These are phyloP conservation scores for Edaphochlamys debaryana DNA, from an alignment of 139 green algal species.

Conservation along the genomic window DNA sequence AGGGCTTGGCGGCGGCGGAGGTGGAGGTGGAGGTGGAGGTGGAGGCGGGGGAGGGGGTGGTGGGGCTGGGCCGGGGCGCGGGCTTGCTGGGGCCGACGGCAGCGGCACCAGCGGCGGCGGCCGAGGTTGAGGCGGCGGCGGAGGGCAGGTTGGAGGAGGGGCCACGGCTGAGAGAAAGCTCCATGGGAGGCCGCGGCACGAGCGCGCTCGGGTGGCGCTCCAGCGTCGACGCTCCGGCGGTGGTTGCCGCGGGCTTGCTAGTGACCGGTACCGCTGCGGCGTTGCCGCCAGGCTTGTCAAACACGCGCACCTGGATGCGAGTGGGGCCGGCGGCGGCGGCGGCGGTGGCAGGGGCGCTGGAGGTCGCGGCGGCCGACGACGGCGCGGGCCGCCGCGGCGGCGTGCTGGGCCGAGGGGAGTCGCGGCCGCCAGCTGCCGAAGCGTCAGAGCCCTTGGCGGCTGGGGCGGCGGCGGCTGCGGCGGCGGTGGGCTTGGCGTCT, in stretches of 20 bases:
- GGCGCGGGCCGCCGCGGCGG: no score
- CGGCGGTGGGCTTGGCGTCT: neutral
- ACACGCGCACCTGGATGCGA: neutral
- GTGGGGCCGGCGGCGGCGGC: neutral
- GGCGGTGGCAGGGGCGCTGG: neutral
- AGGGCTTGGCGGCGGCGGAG: no score
- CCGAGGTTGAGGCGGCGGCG: neutral
- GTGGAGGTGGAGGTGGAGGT: neutral
- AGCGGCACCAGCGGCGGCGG: neutral
- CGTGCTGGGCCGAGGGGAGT: neutral
- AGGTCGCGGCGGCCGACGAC: no score
- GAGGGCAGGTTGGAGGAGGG: neutral
- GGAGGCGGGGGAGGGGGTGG: no score
- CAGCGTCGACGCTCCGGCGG: neutral
- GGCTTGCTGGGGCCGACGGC: neutral
- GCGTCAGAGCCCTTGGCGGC: neutral
- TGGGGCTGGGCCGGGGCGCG: no score
- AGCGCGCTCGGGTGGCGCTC: conserved; percentile 14
- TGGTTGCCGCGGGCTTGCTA: neutral
- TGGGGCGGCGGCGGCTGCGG: no score
- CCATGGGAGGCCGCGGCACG: conserved; percentile 9
- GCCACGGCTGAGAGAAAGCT: conserved; percentile 1
- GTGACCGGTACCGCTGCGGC: neutral
- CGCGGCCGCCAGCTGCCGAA: no score
- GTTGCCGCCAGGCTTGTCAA: neutral